These are phyloP conservation scores for Phaffia rhodozyma DNA, from an alignment of 1,284 basidiomycete species.

Conservation along the genomic window DNA sequence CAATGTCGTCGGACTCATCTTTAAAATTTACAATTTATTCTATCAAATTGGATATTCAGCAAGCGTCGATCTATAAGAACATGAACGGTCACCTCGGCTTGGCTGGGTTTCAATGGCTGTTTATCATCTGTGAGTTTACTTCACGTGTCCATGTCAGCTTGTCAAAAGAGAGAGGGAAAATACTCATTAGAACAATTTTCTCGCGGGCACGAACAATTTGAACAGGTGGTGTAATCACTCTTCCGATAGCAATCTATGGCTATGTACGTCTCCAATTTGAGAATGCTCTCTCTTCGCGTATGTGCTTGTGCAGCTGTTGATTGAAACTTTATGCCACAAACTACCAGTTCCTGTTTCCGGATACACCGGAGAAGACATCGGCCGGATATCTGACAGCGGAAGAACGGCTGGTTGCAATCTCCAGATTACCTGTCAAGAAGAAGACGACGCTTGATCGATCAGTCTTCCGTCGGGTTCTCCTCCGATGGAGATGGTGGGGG, in stretches of 20 bases:
- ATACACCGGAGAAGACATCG: conserved; percentile 51
- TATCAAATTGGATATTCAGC: not conserved
- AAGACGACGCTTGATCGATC: conserved; percentile 43
- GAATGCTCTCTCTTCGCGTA: no score
- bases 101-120: conserved; percentile 60
- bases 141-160: not conserved
- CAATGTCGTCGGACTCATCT: no score
- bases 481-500: conserved; percentile 52
- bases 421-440: conserved; percentile 19
- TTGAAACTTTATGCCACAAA: no score
- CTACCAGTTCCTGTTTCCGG: conserved; percentile 45
- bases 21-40: not conserved
- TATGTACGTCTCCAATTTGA: conserved; percentile 15
- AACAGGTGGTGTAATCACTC: conserved; percentile 59
- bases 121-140: conserved; percentile 7
- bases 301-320: no score
- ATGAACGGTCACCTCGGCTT: conserved; percentile 48
- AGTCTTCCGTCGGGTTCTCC: conserved; percentile 44
- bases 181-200: no score
- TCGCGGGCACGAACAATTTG: conserved; percentile 37
- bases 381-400: conserved; percentile 52
- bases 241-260: conserved; percentile 59
- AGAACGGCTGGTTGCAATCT: conserved; percentile 34
- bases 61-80: conserved; percentile 39
- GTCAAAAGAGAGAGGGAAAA: no score